These are phyloP conservation scores for Claviceps spartinae DNA, from an alignment of 2,329 filamentous ascomycete species.

Conservation along the genomic window DNA sequence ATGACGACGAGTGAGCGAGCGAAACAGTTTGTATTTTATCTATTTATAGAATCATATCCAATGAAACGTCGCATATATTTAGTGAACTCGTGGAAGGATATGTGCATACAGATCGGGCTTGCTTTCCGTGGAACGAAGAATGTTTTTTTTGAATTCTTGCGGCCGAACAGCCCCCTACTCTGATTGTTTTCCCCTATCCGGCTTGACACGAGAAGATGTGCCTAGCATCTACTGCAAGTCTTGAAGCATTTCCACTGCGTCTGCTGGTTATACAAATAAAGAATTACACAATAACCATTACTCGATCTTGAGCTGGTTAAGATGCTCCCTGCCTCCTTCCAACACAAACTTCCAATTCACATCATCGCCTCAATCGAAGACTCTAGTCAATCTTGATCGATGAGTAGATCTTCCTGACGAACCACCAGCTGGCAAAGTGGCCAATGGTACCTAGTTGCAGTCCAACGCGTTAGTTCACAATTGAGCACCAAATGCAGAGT, in stretches of 20 bases:
- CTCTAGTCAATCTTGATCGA: constrained; percentile 94
- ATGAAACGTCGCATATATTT: neutral
- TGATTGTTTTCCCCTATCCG: neutral
- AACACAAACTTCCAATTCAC: too few relatives aligned
- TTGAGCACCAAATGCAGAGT: constrained; percentile 54
- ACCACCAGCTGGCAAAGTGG: constrained; percentile 89
- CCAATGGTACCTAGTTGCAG: constrained; percentile 66
- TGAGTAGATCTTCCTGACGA: constrained; percentile 83
- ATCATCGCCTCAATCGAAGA: neutral
- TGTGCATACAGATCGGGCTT: neutral
- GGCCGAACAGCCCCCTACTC: neutral
- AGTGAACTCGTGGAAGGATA: neutral
- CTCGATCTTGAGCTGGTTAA: neutral
- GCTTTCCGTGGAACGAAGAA: neutral
- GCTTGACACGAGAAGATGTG: neutral
- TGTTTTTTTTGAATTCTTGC: neutral
- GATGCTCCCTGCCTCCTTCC: neutral
- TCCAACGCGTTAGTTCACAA: constrained; percentile 19
- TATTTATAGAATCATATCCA: neutral
- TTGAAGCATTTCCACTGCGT: constrained; percentile 7
- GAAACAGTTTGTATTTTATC: neutral
- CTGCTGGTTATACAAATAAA: constrained; percentile 18
- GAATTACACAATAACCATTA: constrained; percentile 12
- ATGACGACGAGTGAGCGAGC: constrained; percentile 10
- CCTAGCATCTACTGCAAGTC: neutral